Evolutionary conservation across 2,329 filamentous ascomycete genomes (phyloP).

Genomic region (Lasiodiplodia hormozganensis): DNA sequence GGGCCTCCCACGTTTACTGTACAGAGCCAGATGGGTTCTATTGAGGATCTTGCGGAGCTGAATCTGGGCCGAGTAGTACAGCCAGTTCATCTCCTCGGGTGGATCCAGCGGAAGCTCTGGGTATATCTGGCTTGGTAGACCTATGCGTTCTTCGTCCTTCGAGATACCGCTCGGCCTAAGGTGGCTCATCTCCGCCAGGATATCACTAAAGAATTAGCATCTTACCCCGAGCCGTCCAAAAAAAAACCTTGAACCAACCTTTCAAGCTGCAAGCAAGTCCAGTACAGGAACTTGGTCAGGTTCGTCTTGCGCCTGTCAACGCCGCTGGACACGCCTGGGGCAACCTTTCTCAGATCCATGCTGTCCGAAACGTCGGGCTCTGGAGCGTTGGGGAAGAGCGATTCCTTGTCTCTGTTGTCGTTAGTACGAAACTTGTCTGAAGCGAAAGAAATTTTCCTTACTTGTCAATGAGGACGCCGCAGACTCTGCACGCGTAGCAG

Average conservation of each 20-base stretch:
- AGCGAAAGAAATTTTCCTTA: constrained; percentile 42
- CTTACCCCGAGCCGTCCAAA: not conserved
- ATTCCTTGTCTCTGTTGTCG: constrained; percentile 23
- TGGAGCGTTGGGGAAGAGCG: constrained; percentile 7
- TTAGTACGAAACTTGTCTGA: not conserved
- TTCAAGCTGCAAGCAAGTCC: constrained; percentile 93
- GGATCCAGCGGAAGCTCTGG: constrained; percentile 31
- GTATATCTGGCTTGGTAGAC: constrained; percentile 67
- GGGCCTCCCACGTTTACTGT: constrained; percentile 49
- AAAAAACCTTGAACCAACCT: constrained; percentile 60
- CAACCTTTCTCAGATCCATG: constrained; percentile 26
- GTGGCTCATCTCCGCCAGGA: constrained; percentile 80
- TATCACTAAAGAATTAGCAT: constrained; percentile 67
- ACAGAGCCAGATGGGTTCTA: constrained; percentile 61
- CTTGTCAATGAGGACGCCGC: constrained; percentile 77
- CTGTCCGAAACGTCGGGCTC: constrained; percentile 11
- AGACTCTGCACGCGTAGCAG: constrained; percentile 64
- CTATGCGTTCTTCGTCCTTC: constrained; percentile 65
- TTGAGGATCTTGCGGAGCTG: constrained; percentile 65
- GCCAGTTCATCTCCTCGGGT: constrained; percentile 54
- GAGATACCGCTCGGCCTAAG: constrained; percentile 68
- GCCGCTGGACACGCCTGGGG: constrained; percentile 15
- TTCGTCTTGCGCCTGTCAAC: constrained; percentile 38
- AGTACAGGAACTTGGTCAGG: constrained; percentile 72
- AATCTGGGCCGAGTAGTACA: constrained; percentile 68